Evolutionary conservation across 345 rosid genomes (phyloP).

Genomic region (Aegle marmelos): DNA sequence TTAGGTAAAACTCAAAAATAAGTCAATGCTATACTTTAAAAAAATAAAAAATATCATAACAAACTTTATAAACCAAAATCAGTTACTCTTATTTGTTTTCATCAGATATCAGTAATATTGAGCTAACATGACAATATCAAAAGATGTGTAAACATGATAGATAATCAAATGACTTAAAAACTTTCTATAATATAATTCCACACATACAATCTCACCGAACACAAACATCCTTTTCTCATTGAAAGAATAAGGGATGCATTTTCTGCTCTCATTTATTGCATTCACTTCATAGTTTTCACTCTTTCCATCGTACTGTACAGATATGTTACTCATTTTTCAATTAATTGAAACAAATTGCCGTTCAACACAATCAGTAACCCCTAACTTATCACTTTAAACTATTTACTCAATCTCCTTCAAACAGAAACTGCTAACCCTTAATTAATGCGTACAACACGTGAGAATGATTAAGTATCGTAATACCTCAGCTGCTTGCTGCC

Average conservation of each 20-base stretch:
- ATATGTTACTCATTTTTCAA: too few relatives aligned
- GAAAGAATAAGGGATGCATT: too few relatives aligned
- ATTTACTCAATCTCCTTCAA: too few relatives aligned
- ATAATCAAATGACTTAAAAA: neutral
- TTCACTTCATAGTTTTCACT: too few relatives aligned
- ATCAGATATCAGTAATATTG: neutral
- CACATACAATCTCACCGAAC: too few relatives aligned
- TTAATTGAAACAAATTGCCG: neutral
- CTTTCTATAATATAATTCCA: too few relatives aligned
- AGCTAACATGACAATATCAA: neutral
- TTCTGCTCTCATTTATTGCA: too few relatives aligned
- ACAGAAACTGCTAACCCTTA: neutral
- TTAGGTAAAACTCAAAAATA: neutral
- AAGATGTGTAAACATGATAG: neutral
- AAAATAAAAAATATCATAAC: too few relatives aligned
- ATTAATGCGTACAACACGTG: neutral
- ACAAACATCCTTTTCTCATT: too few relatives aligned
- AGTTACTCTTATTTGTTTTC: too few relatives aligned
- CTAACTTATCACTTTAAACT: neutral
- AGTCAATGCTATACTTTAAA: neutral
- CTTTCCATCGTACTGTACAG: too few relatives aligned
- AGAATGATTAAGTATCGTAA: neutral
- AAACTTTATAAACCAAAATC: too few relatives aligned
- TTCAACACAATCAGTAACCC: neutral
- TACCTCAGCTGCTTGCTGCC: conserved; percentile 74